phyloP scores from a whole-genome alignment of 192 early-diverging fungal genomes.

The Mortierella hygrophila region DNA sequence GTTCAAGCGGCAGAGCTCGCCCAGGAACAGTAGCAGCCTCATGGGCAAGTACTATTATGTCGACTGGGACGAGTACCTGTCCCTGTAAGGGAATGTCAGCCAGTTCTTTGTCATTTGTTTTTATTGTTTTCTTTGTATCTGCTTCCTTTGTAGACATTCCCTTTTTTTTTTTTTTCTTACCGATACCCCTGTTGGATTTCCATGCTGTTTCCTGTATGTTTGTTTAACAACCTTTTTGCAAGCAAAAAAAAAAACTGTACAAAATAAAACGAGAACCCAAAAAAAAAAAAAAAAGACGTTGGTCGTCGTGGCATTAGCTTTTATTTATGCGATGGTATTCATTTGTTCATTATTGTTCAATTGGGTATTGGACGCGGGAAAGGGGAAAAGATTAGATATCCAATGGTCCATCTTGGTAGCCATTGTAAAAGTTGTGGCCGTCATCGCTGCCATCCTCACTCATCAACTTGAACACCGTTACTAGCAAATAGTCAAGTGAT shows the following conservation, averaged over 20 bases:
- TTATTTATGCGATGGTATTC: too few species aligned
- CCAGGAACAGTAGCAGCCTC: constrained; percentile 37
- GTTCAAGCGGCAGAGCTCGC: constrained; percentile 35
- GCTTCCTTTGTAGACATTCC: background rate
- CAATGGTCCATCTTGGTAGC: background rate
- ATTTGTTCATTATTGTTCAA: too few species aligned
- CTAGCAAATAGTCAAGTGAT: background rate
- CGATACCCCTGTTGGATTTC: constrained; percentile 9
- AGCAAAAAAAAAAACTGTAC: constrained; percentile 12
- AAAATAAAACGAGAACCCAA: background rate
- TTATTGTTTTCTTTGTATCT: background rate
- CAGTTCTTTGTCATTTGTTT: background rate
- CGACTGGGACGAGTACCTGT: constrained; percentile 53
- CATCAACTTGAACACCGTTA: constrained; percentile 21
- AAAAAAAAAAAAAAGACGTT: too few species aligned
- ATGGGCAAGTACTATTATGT: constrained; percentile 56
- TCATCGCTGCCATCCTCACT: constrained; percentile 2
- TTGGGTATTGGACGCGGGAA: background rate
- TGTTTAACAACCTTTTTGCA: background rate
- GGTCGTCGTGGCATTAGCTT: too few species aligned
- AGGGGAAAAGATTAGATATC: constrained; percentile 6
- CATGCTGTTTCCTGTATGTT: constrained; percentile 2
- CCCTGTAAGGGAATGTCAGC: constrained; percentile 8
- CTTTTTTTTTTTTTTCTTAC: background rate
- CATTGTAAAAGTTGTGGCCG: constrained; percentile 20